A percentile compares a stretch with the other conserved stretches of the same genome.
Conservation (phyloP, 2,329 filamentous ascomycete species). For the Huntiella decipiens region DNA sequence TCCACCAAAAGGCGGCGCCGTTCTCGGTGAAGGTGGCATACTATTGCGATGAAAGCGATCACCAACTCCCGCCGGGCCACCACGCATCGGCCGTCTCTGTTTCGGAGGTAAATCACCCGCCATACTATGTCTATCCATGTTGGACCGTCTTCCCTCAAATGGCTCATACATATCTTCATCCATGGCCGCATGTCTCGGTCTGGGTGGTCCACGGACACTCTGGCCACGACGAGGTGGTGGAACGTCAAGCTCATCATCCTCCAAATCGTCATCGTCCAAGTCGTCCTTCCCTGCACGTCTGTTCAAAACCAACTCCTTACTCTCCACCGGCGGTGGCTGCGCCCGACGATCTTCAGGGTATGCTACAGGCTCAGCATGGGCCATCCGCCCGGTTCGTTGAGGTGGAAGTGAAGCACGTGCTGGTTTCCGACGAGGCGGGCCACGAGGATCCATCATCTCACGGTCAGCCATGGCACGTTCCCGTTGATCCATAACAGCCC, state of each 20-base stretch:
- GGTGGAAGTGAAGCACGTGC: constrained; percentile 2
- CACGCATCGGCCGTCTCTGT: constrained; percentile 6
- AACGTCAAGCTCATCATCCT: constrained; percentile 1
- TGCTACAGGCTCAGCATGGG: constrained; percentile 2
- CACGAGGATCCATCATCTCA: constrained; percentile 1
- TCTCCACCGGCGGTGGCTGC: background rate
- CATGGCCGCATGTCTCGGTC: background rate
- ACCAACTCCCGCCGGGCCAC: constrained; percentile 1
- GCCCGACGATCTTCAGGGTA: constrained; percentile 3
- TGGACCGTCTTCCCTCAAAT: background rate
- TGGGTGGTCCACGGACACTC: background rate
- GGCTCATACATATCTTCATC: constrained; percentile 10
- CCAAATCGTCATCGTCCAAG: constrained; percentile 9
- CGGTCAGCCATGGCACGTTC: background rate
- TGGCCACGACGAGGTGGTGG: background rate
- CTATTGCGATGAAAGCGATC: constrained; percentile 8
- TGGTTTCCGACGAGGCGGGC: background rate
- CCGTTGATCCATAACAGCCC: background rate
- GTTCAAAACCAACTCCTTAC: constrained; percentile 8
- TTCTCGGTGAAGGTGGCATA: constrained; percentile 9
- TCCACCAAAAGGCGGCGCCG: constrained; percentile 7
- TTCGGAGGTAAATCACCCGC: constrained; percentile 8
- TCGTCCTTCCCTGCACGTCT: constrained; percentile 3
- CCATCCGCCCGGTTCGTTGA: constrained; percentile 3
- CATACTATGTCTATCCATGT: constrained; percentile 8